Evolutionary conservation across 768 basidiomycete species (phyloP).

Genomic region (Chlorophyllum brunneum): DNA sequence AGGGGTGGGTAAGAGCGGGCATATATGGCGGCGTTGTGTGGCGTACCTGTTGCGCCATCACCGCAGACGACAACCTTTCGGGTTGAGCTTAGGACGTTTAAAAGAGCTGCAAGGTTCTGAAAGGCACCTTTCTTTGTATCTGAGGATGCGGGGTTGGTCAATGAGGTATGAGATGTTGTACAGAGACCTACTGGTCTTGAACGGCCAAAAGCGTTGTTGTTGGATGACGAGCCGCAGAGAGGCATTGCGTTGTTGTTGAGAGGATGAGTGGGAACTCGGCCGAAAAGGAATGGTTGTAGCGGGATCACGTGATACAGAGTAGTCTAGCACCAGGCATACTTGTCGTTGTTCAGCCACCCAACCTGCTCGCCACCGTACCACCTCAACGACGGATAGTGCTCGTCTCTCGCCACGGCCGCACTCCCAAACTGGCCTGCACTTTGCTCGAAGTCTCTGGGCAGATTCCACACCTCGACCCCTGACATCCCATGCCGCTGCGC

Average conservation of each 20-base stretch:
- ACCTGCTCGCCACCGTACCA: slow-evolving; percentile 35
- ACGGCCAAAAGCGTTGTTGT: slow-evolving; percentile 52
- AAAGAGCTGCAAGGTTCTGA: neutral
- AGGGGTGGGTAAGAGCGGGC: slow-evolving; percentile 18
- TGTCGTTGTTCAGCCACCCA: slow-evolving; percentile 23
- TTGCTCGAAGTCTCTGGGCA: slow-evolving; percentile 22
- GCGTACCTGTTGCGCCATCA: slow-evolving; percentile 89
- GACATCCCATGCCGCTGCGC: slow-evolving; percentile 22
- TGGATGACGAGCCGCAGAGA: slow-evolving; percentile 52
- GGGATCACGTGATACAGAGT: slow-evolving; percentile 2
- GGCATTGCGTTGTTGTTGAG: slow-evolving; percentile 34
- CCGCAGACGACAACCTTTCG: slow-evolving; percentile 81
- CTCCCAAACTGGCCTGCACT: slow-evolving; percentile 24
- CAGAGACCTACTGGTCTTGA: slow-evolving; percentile 42
- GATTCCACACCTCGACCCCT: slow-evolving; percentile 44
- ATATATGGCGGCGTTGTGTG: slow-evolving; percentile 11
- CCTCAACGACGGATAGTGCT: slow-evolving; percentile 36
- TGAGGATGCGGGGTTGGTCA: slow-evolving; percentile 18
- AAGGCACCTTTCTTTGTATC: slow-evolving; percentile 46
- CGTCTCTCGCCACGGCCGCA: slow-evolving; percentile 24
- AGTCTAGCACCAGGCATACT: slow-evolving; percentile 23
- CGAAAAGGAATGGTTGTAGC: neutral
- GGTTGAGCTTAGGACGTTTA: slow-evolving; percentile 11
- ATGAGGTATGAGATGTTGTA: slow-evolving; percentile 5
- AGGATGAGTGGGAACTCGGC: neutral